These are phyloP conservation scores for Phytophthora meadii DNA, from an alignment of 352 stramenopile species.

Conservation along the genomic window DNA sequence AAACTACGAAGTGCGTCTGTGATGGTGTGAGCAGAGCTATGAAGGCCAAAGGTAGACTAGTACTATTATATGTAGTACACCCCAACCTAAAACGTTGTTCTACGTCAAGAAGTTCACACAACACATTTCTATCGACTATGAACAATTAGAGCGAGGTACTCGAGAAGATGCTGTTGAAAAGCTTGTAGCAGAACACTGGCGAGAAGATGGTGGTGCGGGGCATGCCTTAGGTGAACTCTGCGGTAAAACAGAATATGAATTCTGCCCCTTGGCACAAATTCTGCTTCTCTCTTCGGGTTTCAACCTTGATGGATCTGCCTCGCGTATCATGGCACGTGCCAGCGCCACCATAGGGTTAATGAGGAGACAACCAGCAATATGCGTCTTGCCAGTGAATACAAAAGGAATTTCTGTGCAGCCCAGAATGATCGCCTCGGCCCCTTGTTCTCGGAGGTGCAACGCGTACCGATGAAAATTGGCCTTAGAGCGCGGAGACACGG, in stretches of 20 bases:
- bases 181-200: conserved; percentile 6
- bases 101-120: conserved; percentile 1
- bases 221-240: conserved; percentile 1
- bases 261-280: conserved; percentile 3
- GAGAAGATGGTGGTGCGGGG: not conserved
- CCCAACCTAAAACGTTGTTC: not conserved
- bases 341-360: conserved; percentile 82
- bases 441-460: conserved; percentile 44
- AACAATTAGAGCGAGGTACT: conserved; percentile 7
- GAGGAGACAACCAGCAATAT: conserved; percentile 51
- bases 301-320: conserved; percentile 58
- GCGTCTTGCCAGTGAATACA: conserved; percentile 60
- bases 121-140: not conserved
- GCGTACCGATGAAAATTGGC: conserved; percentile 74
- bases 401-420: conserved; percentile 86
- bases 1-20: conserved; percentile 7
- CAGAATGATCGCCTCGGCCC: conserved; percentile 73
- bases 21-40: not conserved
- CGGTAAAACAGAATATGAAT: conserved; percentile 15
- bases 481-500: conserved; percentile 54
- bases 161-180: conserved; percentile 3
- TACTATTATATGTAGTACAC: too few species aligned
- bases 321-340: conserved; percentile 73
- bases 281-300: conserved; percentile 29
- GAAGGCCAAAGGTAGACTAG: too few species aligned